Conservation (phyloP, 768 basidiomycete genomes). For the Brasilioporus rufonigricans region DNA sequence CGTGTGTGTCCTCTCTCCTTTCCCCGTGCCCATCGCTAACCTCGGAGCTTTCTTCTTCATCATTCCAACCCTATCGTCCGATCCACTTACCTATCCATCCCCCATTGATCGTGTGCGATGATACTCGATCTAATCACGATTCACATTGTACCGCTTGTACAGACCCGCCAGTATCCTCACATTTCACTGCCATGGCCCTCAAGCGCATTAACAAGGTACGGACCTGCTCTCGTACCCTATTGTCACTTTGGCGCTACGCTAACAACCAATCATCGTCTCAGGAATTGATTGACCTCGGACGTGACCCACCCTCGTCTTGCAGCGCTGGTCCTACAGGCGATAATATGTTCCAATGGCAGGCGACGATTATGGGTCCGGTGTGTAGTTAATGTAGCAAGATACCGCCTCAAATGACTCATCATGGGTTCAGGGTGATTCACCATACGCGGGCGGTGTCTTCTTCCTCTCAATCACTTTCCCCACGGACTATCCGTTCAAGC, state of each 20-base stretch:
- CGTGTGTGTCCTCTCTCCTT: slow-evolving; percentile 8
- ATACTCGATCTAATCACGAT: slow-evolving; percentile 30
- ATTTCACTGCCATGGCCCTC: slow-evolving; percentile 68
- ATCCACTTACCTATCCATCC: slow-evolving; percentile 1
- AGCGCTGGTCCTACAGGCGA: slow-evolving; percentile 97
- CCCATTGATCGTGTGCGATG: slow-evolving; percentile 40
- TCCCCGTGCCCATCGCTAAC: not conserved
- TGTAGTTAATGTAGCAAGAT: slow-evolving; percentile 33
- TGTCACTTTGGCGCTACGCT: slow-evolving; percentile 8
- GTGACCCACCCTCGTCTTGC: slow-evolving; percentile 99
- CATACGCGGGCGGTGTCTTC: slow-evolving; percentile 98
- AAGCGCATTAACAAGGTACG: slow-evolving; percentile 99
- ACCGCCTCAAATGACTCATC: slow-evolving; percentile 22
- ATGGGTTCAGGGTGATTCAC: slow-evolving; percentile 80
- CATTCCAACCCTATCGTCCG: not conserved
- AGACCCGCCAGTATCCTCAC: slow-evolving; percentile 15
- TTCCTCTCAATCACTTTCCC: slow-evolving; percentile 95
- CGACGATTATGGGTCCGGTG: slow-evolving; percentile 99
- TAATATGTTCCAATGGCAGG: slow-evolving; percentile 99
- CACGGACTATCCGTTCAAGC: slow-evolving; percentile 99
- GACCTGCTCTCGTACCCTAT: not conserved
- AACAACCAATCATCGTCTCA: slow-evolving; percentile 32
- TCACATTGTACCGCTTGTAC: slow-evolving; percentile 1
- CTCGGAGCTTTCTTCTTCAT: not conserved
- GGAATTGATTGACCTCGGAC: slow-evolving; percentile 99